Evolutionary conservation across 352 stramenopile species (phyloP).

Genomic region (Phytophthora megakarya): DNA sequence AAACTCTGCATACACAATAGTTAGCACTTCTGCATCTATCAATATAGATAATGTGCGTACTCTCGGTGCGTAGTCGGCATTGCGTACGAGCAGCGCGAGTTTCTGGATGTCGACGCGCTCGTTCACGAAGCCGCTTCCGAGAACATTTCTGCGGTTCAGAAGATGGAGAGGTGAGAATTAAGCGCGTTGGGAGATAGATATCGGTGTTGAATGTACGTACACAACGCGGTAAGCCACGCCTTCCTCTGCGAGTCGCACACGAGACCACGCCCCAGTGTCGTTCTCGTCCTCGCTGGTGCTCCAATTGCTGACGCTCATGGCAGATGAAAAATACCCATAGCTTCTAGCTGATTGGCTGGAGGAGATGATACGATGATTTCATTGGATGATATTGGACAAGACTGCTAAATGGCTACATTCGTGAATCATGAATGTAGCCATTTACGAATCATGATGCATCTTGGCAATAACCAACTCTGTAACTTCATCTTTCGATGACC

Average conservation of each 20-base stretch:
- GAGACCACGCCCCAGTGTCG: slow-evolving; percentile 38
- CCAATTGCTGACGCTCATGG: slow-evolving; percentile 32
- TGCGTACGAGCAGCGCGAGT: slow-evolving; percentile 70
- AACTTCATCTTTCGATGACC: background rate
- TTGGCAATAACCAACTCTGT: too few species aligned
- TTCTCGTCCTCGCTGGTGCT: slow-evolving; percentile 32
- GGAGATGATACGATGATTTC: background rate
- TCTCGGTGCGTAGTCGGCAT: slow-evolving; percentile 68
- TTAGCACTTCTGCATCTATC: background rate
- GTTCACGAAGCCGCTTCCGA: slow-evolving; percentile 64
- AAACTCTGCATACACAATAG: slow-evolving; percentile 45
- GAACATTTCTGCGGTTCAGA: slow-evolving; percentile 52
- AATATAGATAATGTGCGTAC: slow-evolving; percentile 24
- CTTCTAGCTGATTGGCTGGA: slow-evolving; percentile 25
- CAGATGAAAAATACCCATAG: slow-evolving; percentile 7
- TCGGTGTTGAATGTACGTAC: slow-evolving; percentile 32
- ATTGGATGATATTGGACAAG: slow-evolving; percentile 4
- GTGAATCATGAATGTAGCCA: too few species aligned
- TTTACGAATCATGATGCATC: too few species aligned
- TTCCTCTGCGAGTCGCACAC: slow-evolving; percentile 48
- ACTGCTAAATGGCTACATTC: background rate
- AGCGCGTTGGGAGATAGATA: background rate
- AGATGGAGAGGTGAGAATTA: slow-evolving; percentile 1
- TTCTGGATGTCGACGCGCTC: slow-evolving; percentile 59
- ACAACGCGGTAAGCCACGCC: slow-evolving; percentile 62